These are phyloP conservation scores for Blastobotrys persicus DNA, from an alignment of 1,139 yeast species.

Conservation along the genomic window DNA sequence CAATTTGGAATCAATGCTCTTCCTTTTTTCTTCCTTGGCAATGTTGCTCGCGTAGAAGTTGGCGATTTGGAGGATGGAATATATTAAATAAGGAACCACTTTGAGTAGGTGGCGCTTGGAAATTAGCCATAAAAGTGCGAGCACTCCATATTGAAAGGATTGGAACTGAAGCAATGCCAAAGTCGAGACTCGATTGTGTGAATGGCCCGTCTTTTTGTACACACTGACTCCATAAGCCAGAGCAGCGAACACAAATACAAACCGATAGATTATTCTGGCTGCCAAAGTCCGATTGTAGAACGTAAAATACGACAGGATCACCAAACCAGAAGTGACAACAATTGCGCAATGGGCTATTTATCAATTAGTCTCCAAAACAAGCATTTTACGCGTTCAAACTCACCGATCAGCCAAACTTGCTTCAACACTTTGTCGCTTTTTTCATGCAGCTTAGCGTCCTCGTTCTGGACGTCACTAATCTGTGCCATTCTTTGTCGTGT, in stretches of 20 bases:
- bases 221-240: constrained; percentile 72
- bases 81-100: constrained; percentile 60
- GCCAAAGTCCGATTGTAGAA: constrained; percentile 21
- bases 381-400: too few species aligned
- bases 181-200: constrained; percentile 3
- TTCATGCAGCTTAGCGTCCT: constrained; percentile 14
- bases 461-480: neutral
- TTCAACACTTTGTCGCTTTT: constrained; percentile 14
- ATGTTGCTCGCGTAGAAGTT: constrained; percentile 58
- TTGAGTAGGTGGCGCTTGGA: constrained; percentile 52
- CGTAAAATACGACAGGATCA: constrained; percentile 17
- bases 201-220: constrained; percentile 45
- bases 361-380: too few species aligned
- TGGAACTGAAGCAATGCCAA: constrained; percentile 27
- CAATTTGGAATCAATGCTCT: constrained; percentile 41
- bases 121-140: constrained; percentile 57
- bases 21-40: constrained; percentile 47
- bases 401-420: constrained; percentile 31
- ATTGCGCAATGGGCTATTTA: constrained; percentile 19
- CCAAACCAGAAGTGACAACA: constrained; percentile 17
- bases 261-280: constrained; percentile 47
- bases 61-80: constrained; percentile 67
- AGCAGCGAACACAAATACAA: constrained; percentile 62
- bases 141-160: constrained; percentile 48
- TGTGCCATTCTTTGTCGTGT: neutral